Evolutionary conservation across 1,284 basidiomycete species (phyloP).

Genomic region (Moniliophthora roreri): DNA sequence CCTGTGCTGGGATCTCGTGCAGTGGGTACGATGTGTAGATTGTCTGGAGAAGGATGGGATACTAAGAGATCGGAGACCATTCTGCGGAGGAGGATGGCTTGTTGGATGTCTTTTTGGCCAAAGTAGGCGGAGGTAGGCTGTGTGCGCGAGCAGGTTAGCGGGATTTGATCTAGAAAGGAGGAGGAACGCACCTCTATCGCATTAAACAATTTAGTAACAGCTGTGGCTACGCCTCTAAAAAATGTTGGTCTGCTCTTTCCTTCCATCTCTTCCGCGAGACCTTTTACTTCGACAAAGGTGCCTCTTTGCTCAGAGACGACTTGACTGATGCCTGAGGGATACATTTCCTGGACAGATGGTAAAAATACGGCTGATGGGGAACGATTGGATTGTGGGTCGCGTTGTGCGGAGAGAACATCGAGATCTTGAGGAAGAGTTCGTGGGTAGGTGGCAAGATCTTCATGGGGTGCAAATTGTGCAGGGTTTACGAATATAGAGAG

Average conservation of each 20-base stretch:
- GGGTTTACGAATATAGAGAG: slow-evolving; percentile 98
- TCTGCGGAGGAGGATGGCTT: slow-evolving; percentile 86
- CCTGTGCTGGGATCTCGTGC: slow-evolving; percentile 60
- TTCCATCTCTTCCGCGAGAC: slow-evolving; percentile 87
- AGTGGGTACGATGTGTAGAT: slow-evolving; percentile 84
- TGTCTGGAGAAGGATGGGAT: slow-evolving; percentile 67
- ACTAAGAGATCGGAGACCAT: slow-evolving; percentile 83
- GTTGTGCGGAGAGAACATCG: slow-evolving; percentile 43
- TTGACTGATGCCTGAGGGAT: slow-evolving; percentile 85
- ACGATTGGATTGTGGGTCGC: slow-evolving; percentile 21
- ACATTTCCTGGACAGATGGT: slow-evolving; percentile 81
- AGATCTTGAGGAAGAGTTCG: slow-evolving; percentile 76
- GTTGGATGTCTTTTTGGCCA: slow-evolving; percentile 98
- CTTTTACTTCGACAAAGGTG: slow-evolving; percentile 90
- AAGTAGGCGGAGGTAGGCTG: slow-evolving; percentile 94
- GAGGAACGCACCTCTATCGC: slow-evolving; percentile 67
- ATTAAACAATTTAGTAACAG: slow-evolving; percentile 95
- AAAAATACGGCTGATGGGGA: slow-evolving; percentile 73
- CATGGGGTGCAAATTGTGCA: slow-evolving; percentile 94
- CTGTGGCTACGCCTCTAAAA: slow-evolving; percentile 94
- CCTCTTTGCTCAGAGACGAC: slow-evolving; percentile 78
- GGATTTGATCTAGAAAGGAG: neutral
- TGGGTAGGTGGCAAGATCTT: slow-evolving; percentile 91
- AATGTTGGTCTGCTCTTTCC: slow-evolving; percentile 84
- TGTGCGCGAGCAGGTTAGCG: neutral